A percentile compares a stretch with the other conserved stretches of the same genome.
phyloP scores from a whole-genome alignment of 352 stramenopile species.

The Blastocystis sp. region DNA sequence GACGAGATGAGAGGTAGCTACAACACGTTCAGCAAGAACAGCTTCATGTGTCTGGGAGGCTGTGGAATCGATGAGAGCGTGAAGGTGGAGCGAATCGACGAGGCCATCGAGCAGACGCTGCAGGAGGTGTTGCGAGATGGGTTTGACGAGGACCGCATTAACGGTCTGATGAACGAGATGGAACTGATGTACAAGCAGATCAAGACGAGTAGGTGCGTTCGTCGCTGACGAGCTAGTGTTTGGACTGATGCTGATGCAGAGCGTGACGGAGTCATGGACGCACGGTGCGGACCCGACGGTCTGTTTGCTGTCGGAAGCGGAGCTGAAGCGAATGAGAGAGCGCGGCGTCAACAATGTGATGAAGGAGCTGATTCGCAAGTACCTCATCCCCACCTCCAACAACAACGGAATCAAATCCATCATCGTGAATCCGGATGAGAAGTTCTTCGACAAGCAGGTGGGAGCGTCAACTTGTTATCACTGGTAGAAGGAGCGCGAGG shows the following conservation, averaged over 20 bases:
- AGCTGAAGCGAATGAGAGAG: slow-evolving; percentile 8
- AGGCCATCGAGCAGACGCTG: slow-evolving; percentile 23
- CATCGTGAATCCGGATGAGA: neutral
- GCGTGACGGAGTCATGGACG: slow-evolving; percentile 35
- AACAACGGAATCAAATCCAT: neutral
- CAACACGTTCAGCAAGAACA: slow-evolving; percentile 49
- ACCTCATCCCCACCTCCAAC: neutral
- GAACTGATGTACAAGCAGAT: slow-evolving; percentile 23
- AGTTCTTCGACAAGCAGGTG: slow-evolving; percentile 31
- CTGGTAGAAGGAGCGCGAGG: neutral
- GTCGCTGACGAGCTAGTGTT: neutral
- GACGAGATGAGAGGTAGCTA: neutral
- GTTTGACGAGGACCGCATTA: slow-evolving; percentile 31
- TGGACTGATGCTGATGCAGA: slow-evolving; percentile 35
- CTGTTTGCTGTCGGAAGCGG: slow-evolving; percentile 17
- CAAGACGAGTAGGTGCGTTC: neutral
- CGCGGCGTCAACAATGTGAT: slow-evolving; percentile 47
- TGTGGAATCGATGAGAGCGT: neutral
- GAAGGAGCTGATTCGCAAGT: slow-evolving; percentile 49
- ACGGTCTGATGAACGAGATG: slow-evolving; percentile 29
- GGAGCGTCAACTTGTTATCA: neutral
- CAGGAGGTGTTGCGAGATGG: slow-evolving; percentile 12
- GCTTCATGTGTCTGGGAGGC: slow-evolving; percentile 13
- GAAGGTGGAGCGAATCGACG: neutral
- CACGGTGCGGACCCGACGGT: slow-evolving; percentile 10